Conservation (phyloP, 1,284 basidiomycete genomes). For the Chalciporus piperatoides region DNA sequence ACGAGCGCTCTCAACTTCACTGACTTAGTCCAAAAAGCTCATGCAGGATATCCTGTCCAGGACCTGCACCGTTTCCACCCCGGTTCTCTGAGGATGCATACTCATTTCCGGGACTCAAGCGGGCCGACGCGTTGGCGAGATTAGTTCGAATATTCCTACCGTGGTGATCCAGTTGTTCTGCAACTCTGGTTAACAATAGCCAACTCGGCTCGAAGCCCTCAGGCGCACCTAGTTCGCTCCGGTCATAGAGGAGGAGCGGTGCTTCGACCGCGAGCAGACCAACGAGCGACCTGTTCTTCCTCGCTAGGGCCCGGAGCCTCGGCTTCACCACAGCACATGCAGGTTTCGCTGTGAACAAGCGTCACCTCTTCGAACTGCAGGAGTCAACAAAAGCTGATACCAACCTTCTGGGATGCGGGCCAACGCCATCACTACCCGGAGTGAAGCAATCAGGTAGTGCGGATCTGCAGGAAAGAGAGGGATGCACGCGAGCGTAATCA, state of each 20-base stretch:
- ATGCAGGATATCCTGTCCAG: conserved; percentile 7
- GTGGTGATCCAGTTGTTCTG: conserved; percentile 10
- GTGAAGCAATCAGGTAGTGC: conserved; percentile 10
- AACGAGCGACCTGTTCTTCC: conserved; percentile 6
- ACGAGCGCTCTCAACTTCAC: neutral
- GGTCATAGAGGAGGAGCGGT: conserved; percentile 14
- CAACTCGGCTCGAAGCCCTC: neutral
- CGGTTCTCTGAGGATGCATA: neutral
- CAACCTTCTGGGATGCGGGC: conserved; percentile 14
- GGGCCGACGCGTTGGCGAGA: conserved; percentile 15
- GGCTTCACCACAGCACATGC: conserved; percentile 11
- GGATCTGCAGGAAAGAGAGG: conserved; percentile 9
- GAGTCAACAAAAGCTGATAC: neutral
- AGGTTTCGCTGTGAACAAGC: neutral
- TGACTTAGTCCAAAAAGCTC: conserved; percentile 23
- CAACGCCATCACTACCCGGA: conserved; percentile 22
- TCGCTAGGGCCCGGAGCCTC: conserved; percentile 16
- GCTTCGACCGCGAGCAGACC: conserved; percentile 25
- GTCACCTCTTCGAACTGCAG: neutral
- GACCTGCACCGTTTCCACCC: neutral
- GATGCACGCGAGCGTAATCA: neutral
- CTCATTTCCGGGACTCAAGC: conserved; percentile 1
- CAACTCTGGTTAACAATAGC: neutral
- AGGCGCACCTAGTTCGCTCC: conserved; percentile 3
- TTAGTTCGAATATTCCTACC: conserved; percentile 15